Evolutionary conservation across 2,329 filamentous ascomycete genomes (phyloP), one percentile per base, ranked within the genome.

Genomic region (Ascosphaera apis): DNA sequence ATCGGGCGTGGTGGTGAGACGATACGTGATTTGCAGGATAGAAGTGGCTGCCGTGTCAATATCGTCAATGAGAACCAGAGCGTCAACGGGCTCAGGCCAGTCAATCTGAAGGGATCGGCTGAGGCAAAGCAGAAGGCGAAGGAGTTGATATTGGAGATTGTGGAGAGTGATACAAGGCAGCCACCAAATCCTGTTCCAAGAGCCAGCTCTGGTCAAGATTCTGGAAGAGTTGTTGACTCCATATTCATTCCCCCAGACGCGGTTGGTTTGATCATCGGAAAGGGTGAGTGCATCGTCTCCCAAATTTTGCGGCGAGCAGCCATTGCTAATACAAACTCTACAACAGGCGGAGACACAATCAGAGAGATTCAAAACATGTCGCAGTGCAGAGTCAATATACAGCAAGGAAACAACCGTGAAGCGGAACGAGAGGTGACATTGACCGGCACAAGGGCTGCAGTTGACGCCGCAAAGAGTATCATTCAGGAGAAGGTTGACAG

Each of bases 201-300:
- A 46, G 18, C 44, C 21, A 35, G 21, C 34, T 45, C 42, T 45
- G 35, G 32, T 16, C 63, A 50, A 25, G 43, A 47, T 35, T 39
- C 47, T 11, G 44, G 47, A 18, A 86, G 84, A 60, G 67, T 78
- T 47, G 83, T 76, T 48, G 81, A 92, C 48, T 74, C 72, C 30
- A 81, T 92, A 42, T 74, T 72, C 45, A 82, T 92, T 7, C 83
- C 83, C 9, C 86, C 82, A 15, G 83, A 92, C 52, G 78, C 83
- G 4, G 83, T 92, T 37, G 83, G 83, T 41, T 92, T 92, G 83
- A 91, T 92, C 44, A 92, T 92, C 41, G 83, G 84, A 43, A 91
- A 91, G 62, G 79, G 63, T 65, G 42, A 32, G 43, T 38, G 19
- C 15, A 11, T 34, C n/a, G 15, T 27, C 13, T 34, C 31, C 7